Evolutionary conservation across 805 yeast genomes (phyloP).

Genomic region (Wickerhamiella lipophila): DNA sequence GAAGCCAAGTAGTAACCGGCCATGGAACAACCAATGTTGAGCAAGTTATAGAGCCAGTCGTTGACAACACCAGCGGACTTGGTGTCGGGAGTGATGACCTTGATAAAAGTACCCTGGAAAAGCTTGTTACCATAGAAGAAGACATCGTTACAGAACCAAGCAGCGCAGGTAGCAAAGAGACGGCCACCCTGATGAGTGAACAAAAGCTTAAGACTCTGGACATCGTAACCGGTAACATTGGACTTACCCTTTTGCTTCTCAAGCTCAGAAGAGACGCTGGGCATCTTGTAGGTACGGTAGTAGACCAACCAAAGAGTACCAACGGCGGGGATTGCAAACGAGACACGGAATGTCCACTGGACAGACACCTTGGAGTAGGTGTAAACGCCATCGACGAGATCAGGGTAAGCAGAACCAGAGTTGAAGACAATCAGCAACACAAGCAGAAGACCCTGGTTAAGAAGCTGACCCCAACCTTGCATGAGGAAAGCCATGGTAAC

Average conservation of each 20-base stretch:
- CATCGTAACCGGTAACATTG: constrained; percentile 30
- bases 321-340: constrained; percentile 30
- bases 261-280: constrained; percentile 25
- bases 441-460: constrained; percentile 26
- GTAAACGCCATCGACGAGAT: constrained; percentile 11
- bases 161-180: constrained; percentile 41
- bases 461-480: constrained; percentile 29
- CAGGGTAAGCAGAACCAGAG: constrained; percentile 23
- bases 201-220: constrained; percentile 23
- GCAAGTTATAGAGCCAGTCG: constrained; percentile 34
- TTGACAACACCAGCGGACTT: constrained; percentile 39
- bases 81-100: constrained; percentile 32
- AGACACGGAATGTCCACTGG: constrained; percentile 31
- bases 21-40: constrained; percentile 59
- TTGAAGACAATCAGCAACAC: constrained; percentile 23
- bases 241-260: constrained; percentile 25
- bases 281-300: constrained; percentile 30
- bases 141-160: constrained; percentile 56
- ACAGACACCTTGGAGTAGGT: constrained; percentile 27
- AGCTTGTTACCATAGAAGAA: constrained; percentile 55
- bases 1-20: constrained; percentile 53
- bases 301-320: constrained; percentile 31
- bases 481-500: constrained; percentile 28
- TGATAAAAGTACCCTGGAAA: constrained; percentile 32
- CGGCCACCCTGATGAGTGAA: constrained; percentile 26